These are phyloP conservation scores for Paecilomyces fulvus DNA, from an alignment of 2,329 filamentous ascomycete genomes.

Conservation along the genomic window DNA sequence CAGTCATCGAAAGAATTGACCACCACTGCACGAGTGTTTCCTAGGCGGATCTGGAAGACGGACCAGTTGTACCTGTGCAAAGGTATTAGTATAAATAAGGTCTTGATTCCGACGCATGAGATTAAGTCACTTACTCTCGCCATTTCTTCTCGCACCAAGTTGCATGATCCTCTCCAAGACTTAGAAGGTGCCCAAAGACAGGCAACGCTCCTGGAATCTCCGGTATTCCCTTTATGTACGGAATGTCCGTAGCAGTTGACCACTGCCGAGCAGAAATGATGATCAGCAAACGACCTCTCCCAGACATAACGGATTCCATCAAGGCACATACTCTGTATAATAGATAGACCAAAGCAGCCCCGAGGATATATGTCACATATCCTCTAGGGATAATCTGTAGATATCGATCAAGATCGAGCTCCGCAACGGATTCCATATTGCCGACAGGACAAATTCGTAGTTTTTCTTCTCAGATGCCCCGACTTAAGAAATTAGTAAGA, in stretches of 20 bases:
- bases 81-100: background rate
- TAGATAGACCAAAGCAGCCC: background rate
- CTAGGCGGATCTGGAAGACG: constrained; percentile 47
- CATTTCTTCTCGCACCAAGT: constrained; percentile 46
- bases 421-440: background rate
- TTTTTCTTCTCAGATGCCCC: background rate
- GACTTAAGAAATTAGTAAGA: background rate
- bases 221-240: constrained; percentile 49
- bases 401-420: background rate
- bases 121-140: constrained; percentile 36
- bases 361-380: background rate
- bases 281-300: background rate
- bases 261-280: background rate
- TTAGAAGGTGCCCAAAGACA: constrained; percentile 50
- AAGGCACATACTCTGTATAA: background rate
- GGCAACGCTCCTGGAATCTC: constrained; percentile 49
- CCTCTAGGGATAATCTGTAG: background rate
- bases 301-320: background rate
- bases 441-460: background rate
- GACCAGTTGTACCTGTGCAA: constrained; percentile 14
- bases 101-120: background rate
- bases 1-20: constrained; percentile 66
- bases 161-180: constrained; percentile 49
- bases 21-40: constrained; percentile 53
- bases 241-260: constrained; percentile 37